These are phyloP conservation scores for Hypoxylon intermedium DNA, from an alignment of 495 filamentous ascomycete species.

Conservation along the genomic window DNA sequence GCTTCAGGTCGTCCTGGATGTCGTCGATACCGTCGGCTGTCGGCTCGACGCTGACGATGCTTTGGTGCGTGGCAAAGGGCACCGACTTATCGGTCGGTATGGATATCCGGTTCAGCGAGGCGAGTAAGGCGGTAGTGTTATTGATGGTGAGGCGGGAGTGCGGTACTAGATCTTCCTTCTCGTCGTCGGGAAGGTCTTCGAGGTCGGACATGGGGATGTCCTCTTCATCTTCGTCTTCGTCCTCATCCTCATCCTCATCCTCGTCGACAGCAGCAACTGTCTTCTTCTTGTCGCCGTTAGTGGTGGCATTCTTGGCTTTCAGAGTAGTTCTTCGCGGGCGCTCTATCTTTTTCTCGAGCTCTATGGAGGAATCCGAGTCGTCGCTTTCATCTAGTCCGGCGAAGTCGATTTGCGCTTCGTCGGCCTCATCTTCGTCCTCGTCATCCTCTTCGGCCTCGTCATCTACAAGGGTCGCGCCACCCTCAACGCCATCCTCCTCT, in stretches of 20 bases:
- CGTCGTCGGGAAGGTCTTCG: slow-evolving; percentile 76
- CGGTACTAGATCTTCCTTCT: slow-evolving; percentile 83
- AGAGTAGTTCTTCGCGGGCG: slow-evolving; percentile 37
- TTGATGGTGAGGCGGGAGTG: slow-evolving; percentile 96
- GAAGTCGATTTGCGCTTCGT: slow-evolving; percentile 29
- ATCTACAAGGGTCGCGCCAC: slow-evolving; percentile 18
- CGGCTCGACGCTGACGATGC: slow-evolving; percentile 55
- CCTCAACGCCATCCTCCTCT: slow-evolving; percentile 46
- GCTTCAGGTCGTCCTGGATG: slow-evolving; percentile 83
- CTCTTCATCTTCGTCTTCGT: slow-evolving; percentile 61
- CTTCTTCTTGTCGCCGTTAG: slow-evolving; percentile 47
- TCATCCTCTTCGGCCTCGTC: slow-evolving; percentile 24
- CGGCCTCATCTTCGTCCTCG: slow-evolving; percentile 24
- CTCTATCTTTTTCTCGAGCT: slow-evolving; percentile 46
- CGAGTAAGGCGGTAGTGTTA: slow-evolving; percentile 84
- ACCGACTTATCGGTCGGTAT: slow-evolving; percentile 62
- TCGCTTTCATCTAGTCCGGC: slow-evolving; percentile 43
- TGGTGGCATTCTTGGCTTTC: slow-evolving; percentile 49
- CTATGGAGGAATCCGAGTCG: slow-evolving; percentile 45
- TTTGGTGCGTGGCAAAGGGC: slow-evolving; percentile 63
- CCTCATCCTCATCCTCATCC: slow-evolving; percentile 49
- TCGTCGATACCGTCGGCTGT: slow-evolving; percentile 66
- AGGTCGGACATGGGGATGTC: slow-evolving; percentile 85
- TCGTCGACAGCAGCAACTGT: slow-evolving; percentile 39
- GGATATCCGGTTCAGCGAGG: slow-evolving; percentile 77